Evolutionary conservation across 75 land plant species (phyloP).

Genomic region (Chamaecyparis obtusa): DNA sequence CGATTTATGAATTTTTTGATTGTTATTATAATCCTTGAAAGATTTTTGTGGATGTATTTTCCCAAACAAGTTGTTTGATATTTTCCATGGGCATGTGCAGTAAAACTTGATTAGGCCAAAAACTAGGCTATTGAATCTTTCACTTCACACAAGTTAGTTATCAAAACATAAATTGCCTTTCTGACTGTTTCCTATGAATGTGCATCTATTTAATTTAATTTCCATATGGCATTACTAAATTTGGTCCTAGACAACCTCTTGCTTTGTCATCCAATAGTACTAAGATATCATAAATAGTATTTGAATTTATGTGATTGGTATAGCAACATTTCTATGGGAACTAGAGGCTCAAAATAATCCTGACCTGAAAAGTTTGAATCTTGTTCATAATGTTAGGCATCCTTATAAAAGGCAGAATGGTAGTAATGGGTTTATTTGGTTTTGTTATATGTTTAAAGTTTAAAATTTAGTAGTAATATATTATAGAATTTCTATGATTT

Average conservation of each 20-base stretch:
- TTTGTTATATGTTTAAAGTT: not conserved
- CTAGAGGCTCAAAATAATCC: not conserved
- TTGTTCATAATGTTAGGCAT: not conserved
- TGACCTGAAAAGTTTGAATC: not conserved
- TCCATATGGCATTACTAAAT: not conserved
- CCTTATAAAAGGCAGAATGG: not conserved
- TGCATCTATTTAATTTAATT: not conserved
- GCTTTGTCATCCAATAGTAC: not conserved
- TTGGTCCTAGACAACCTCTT: not conserved
- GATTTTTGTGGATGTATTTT: not conserved
- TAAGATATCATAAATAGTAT: not conserved
- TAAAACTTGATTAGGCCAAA: not conserved
- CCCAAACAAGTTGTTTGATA: not conserved
- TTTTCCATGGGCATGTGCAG: not conserved
- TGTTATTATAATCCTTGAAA: not conserved
- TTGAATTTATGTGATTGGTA: not conserved
- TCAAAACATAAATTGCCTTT: not conserved
- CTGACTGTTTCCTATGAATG: not conserved
- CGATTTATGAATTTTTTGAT: not conserved
- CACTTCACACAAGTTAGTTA: not conserved
- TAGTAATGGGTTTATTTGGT: not conserved
- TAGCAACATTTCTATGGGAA: not conserved
- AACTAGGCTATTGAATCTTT: not conserved
- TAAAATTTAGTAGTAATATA: not conserved
- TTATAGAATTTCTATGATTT: not conserved